Evolutionary conservation across 441 rosid species (phyloP).

Genomic region (Theobroma grandiflorum): DNA sequence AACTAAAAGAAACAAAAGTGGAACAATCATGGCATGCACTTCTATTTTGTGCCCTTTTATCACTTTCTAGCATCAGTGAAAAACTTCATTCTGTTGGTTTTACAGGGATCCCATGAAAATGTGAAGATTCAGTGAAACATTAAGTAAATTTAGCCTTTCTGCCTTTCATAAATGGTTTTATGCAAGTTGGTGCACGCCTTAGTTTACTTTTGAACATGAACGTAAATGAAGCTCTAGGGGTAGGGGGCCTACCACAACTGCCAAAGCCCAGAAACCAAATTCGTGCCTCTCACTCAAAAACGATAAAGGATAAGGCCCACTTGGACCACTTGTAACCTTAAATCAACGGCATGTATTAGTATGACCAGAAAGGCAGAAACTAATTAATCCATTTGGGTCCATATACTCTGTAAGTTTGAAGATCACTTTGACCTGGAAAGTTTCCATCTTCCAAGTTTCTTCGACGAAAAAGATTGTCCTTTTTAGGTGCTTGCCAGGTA

Average conservation of each 20-base stretch:
- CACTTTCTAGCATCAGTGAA: background rate
- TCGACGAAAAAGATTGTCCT: background rate
- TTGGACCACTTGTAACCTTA: slow-evolving; percentile 6
- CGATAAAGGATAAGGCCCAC: background rate
- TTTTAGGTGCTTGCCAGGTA: background rate
- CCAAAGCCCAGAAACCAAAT: slow-evolving; percentile 2
- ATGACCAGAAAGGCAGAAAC: background rate
- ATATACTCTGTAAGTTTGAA: background rate
- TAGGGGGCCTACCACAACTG: background rate
- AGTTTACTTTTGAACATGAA: too few relatives aligned
- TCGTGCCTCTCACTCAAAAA: slow-evolving; percentile 20
- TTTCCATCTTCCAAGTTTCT: background rate
- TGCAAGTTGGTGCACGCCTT: too few relatives aligned
- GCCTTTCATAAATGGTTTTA: too few relatives aligned
- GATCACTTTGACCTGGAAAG: background rate
- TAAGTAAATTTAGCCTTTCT: too few relatives aligned
- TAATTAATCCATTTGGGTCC: background rate
- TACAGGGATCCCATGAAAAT: background rate
- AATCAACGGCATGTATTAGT: background rate
- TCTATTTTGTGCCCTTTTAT: background rate
- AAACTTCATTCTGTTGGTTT: background rate
- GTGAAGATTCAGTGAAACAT: too few relatives aligned
- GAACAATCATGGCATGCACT: background rate
- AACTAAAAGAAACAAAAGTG: background rate
- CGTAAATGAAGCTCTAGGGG: too few relatives aligned